A percentile compares a stretch with the other conserved stretches of the same genome.
Evolutionary conservation across 768 basidiomycete genomes (phyloP).

Genomic region (Rhizopogon vulgaris): DNA sequence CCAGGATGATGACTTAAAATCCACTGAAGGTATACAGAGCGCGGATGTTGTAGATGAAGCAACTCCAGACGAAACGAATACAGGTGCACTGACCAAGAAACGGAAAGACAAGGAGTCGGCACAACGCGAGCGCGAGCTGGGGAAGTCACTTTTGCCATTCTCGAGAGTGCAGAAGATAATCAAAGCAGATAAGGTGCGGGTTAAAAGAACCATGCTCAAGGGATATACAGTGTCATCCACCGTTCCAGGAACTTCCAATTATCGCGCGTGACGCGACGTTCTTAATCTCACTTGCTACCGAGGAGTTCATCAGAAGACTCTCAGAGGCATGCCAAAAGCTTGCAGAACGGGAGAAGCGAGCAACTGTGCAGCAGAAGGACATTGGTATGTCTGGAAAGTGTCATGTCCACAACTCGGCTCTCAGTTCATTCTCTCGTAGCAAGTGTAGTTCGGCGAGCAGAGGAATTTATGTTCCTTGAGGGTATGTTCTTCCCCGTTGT

Average conservation of each 20-base stretch:
- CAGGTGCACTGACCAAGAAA: conserved; percentile 3
- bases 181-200: conserved; percentile 73
- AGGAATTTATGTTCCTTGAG: conserved; percentile 76
- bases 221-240: conserved; percentile 60
- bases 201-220: conserved; percentile 56
- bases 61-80: not conserved
- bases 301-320: conserved; percentile 79
- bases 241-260: conserved; percentile 62
- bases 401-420: not conserved
- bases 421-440: conserved; percentile 32
- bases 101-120: conserved; percentile 14
- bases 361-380: conserved; percentile 75
- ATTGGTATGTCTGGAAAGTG: conserved; percentile 45
- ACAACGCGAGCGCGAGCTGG: conserved; percentile 35
- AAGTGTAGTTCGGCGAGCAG: conserved; percentile 54
- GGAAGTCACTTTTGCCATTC: conserved; percentile 72
- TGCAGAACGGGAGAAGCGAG: conserved; percentile 65
- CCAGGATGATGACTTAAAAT: not conserved
- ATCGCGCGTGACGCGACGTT: conserved; percentile 74
- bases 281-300: conserved; percentile 77
- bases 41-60: not conserved
- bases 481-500: conserved; percentile 33
- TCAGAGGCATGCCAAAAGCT: conserved; percentile 64
- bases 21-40: not conserved
- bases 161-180: conserved; percentile 78